Evolutionary conservation across 176 grass and related monocot species (phyloP), one percentile per base, ranked within the genome.

Genomic region (Coix lacrymajobi): DNA sequence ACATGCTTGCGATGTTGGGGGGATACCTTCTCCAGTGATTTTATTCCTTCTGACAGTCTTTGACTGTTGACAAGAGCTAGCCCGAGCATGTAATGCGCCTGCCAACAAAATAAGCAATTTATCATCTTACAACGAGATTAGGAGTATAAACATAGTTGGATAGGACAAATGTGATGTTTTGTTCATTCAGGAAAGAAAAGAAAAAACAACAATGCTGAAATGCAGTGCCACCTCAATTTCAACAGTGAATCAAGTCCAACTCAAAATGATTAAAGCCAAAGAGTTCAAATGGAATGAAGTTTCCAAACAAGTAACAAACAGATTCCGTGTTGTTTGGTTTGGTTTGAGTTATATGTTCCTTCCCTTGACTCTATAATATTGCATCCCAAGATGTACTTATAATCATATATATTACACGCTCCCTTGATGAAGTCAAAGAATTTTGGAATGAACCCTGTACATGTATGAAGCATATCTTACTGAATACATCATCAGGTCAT

Each of bases 1-100:
- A 60, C 22, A 60, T n/a, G 10, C 12, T 37, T 66, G 30, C 25
- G 75, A 79, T 6, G 68, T 32, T 13, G 46, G 6, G 24, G 31
- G 69, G 38, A 34, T 3, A 98, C 95, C 95, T 95, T 98, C 82
- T 98, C 90, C 33, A 93, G 72, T 93, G 87, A 62, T 84, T 98
- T 98, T 66, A 95, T 98, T 84, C 90, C 95, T 84, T 87, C 86
- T 67, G 76, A 33, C 69, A 91, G 88, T 54, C 92, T 85, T 76
- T 94, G 71, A 66, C 66, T 89, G 69, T 89, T 89, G 64, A 98
- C 82, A 77, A 95, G 81, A 84, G 95, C 87, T 81, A 91, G 87
- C 46, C 90, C 85, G 16, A 98, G 84, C 92, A 98, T 93, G 78
- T 89, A 95, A 83, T 98, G 92, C 20, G 92, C 92, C 95, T 98